A percentile compares a stretch with the other conserved stretches of the same genome.
Conservation (phyloP, 208 protist species). For the Acanthamoeba healyi region DNA sequence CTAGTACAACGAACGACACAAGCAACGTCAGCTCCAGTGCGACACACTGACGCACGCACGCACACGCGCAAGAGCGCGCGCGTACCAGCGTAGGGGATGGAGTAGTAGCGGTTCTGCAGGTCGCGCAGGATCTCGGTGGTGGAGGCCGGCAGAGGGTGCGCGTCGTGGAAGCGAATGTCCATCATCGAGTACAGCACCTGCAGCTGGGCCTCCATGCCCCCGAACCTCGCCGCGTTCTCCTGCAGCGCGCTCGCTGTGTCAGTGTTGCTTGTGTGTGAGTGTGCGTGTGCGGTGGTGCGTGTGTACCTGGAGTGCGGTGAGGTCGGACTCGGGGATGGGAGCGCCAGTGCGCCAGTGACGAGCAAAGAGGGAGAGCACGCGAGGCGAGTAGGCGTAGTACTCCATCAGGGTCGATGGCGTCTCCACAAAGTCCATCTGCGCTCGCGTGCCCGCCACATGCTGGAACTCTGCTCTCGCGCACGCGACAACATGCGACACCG, state of each 20-base stretch:
- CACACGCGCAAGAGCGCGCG: neutral
- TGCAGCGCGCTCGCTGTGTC: neutral
- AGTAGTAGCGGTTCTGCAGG: constrained; percentile 32
- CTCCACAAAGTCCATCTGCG: constrained; percentile 80
- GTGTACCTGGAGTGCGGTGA: neutral
- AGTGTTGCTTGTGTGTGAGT: neutral
- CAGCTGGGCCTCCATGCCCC: constrained; percentile 43
- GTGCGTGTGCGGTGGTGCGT: neutral
- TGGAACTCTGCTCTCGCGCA: constrained; percentile 69
- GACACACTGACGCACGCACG: neutral
- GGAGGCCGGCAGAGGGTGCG: constrained; percentile 51
- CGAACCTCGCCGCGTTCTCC: neutral
- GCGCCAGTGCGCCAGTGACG: constrained; percentile 72
- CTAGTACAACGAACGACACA: neutral
- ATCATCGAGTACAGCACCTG: constrained; percentile 70
- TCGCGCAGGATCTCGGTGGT: constrained; percentile 49
- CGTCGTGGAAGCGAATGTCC: constrained; percentile 20
- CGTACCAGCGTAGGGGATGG: constrained; percentile 25
- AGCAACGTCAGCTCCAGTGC: neutral
- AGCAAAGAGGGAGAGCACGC: constrained; percentile 77
- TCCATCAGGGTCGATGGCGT: constrained; percentile 80
- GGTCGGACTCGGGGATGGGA: neutral
- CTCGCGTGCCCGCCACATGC: constrained; percentile 73
- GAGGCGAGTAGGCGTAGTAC: constrained; percentile 77
- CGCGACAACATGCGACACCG: neutral